Evolutionary conservation across 495 filamentous ascomycete genomes (phyloP), one percentile per base, ranked within the genome.

Genomic region (Chaetomium cochliodes): DNA sequence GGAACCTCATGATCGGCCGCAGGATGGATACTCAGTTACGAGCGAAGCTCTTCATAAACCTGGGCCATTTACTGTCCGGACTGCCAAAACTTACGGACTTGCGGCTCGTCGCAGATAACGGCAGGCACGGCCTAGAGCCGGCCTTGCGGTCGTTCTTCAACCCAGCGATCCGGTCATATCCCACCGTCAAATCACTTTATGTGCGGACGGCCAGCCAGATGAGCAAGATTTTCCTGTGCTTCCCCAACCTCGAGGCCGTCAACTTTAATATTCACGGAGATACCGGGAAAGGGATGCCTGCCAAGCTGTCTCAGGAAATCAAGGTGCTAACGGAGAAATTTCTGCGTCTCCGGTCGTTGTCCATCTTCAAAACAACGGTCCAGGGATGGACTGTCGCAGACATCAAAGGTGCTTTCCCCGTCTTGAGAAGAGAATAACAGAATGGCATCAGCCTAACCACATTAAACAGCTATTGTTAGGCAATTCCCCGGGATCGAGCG

Each of bases 181-280:
- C 33, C 9, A 26, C 55, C 20, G 55, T 58, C 22, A 44, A 26
- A 16, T 42, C 55, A 18, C 55, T 58, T 20, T 58, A 58, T 25
- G 12, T 58, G 37, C 33, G 55, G 20, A 44, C 55, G 9, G 22
- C 39, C 18, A 25, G 33, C 20, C 7, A 2, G 9, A 18, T 58
- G 9, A 20, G 37, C 55, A 25, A 13, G 1, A 44, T 26, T 20
- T 58, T 58, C 11, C 37, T 0, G 12, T 58, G 55, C 37, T 58
- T 58, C 22, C 55, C 55, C 2, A 58, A 58, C n/a, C 55, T 58
- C 2, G 13, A 42, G 20, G 55, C 55, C 37, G 16, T 58, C 37
- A 58, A 58, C 20, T 58, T 58, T 39, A 58, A 58, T 16, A 8
- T 44, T 3, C 55, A 58, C 20, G 55, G 54, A 9, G 16, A 25